Evolutionary conservation across 2,329 filamentous ascomycete species (phyloP).

Genomic region (Trichoderma sp.): DNA sequence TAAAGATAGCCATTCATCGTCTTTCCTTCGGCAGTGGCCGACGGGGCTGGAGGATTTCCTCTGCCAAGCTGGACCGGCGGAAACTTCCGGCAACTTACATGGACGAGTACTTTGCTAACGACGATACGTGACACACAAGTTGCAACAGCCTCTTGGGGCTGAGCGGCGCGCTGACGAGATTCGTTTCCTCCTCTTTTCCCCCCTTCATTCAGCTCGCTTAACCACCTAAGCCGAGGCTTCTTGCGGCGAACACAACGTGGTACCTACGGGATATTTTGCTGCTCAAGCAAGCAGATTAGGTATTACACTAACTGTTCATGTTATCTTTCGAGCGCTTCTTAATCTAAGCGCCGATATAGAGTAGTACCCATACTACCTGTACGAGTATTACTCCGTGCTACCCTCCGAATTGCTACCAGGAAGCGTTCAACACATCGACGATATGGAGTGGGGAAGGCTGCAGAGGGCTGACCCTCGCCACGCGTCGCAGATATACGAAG

Average conservation of each 20-base stretch:
- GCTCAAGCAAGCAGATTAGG: neutral
- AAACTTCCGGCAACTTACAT: conserved; percentile 8
- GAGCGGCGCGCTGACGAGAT: neutral
- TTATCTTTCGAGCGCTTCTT: neutral
- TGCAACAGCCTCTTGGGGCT: conserved; percentile 1
- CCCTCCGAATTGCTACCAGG: neutral
- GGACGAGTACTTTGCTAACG: neutral
- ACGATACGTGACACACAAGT: conserved; percentile 7
- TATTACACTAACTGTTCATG: neutral
- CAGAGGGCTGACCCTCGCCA: neutral
- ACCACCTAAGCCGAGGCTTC: neutral
- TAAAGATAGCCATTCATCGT: neutral
- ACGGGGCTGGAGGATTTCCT: neutral
- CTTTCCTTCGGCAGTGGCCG: conserved; percentile 5
- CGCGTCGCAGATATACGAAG: neutral
- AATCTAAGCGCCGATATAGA: neutral
- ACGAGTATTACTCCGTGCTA: neutral
- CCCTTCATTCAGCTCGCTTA: neutral
- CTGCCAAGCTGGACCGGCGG: conserved; percentile 1
- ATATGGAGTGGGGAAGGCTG: neutral
- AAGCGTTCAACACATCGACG: neutral
- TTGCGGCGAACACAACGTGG: neutral
- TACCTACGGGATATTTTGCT: neutral
- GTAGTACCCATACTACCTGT: neutral
- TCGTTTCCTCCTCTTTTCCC: neutral